phyloP scores from a whole-genome alignment of 352 stramenopile species.

The Phytopythium chamaehyphon region DNA sequence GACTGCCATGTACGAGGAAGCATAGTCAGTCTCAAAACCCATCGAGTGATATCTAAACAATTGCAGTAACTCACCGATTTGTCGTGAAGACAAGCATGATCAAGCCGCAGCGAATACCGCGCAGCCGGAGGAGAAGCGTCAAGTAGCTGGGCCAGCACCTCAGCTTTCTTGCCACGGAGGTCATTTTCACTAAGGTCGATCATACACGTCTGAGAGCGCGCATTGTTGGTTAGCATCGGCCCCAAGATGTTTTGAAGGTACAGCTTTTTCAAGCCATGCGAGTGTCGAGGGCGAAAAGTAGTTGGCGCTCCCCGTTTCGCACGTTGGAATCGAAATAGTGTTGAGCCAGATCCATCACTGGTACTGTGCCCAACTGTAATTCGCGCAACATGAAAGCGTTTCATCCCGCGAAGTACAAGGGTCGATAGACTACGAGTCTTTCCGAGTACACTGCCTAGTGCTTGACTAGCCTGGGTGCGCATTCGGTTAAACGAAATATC shows the following conservation, averaged over 20 bases:
- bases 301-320: not conserved
- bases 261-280: slow-evolving; percentile 23
- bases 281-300: slow-evolving; percentile 8
- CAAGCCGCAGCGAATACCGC: slow-evolving; percentile 44
- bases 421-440: slow-evolving; percentile 56
- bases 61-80: slow-evolving; percentile 57
- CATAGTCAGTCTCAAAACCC: too few relatives aligned
- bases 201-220: slow-evolving; percentile 30
- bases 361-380: slow-evolving; percentile 4
- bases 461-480: slow-evolving; percentile 37
- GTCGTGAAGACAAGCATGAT: slow-evolving; percentile 51
- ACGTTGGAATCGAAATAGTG: not conserved
- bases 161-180: slow-evolving; percentile 40
- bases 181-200: slow-evolving; percentile 80
- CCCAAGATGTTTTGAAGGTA: slow-evolving; percentile 45
- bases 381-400: slow-evolving; percentile 12
- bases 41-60: too few relatives aligned
- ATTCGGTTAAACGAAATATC: slow-evolving; percentile 74
- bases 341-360: not conserved
- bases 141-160: slow-evolving; percentile 44
- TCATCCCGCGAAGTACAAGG: slow-evolving; percentile 65
- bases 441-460: slow-evolving; percentile 56
- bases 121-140: slow-evolving; percentile 34
- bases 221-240: slow-evolving; percentile 64
- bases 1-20: slow-evolving; percentile 34